Base-by-base conservation (phyloP, 768 basidiomycete species). In the Pulveroboletus sp. region DNA sequence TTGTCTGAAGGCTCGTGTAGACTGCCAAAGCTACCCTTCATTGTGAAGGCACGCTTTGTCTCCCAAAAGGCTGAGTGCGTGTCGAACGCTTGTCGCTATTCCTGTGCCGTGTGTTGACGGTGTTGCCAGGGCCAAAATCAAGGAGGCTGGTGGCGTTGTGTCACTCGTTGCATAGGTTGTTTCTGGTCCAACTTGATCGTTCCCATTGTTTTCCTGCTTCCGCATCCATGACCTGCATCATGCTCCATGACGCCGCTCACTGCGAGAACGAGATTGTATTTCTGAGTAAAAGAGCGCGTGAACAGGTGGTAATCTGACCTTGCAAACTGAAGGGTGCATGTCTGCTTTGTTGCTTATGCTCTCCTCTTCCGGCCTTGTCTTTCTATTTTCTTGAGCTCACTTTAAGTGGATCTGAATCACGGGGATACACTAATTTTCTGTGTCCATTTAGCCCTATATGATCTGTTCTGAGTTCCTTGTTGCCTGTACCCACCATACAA, bases 41-140 rank as follows among this genome's bases (percentile, higher is more conserved):
- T 99, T 66, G 90, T 99, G 63, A 98, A 98, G 78, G 93, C 96
- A 48, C 93, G 96, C 56, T 95, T 86, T 66, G 93, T 97, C 47
- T 95, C 93, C 37, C 78, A 73, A 60, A 84, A 79, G 64, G 93
- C 93, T 56, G 90, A 93, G 90, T 80, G 56, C 18, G 78, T 76
- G 4, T 39, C 31, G 24, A 31, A 3, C 40, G 43, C 57, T 57
- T 21, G 41, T 32, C 15, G 46, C 21, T 4, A 21, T 4, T 21
- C 21, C 21, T 31, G 36, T 33, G 64, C 66, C 63, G 53, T 21
- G 36, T 37, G 32, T 54, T 66, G 46, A 60, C 30, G 13, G 14
- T 2, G 27, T 33, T 57, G 40, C n/a, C 60, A 80, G 79, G 69
- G 66, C 63, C 31, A 92, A 92, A 73, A 93, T 93, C 77, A 92